Conservation (phyloP, 2,329 filamentous ascomycete genomes). For the Aspergillus pseudoviridinutans region DNA sequence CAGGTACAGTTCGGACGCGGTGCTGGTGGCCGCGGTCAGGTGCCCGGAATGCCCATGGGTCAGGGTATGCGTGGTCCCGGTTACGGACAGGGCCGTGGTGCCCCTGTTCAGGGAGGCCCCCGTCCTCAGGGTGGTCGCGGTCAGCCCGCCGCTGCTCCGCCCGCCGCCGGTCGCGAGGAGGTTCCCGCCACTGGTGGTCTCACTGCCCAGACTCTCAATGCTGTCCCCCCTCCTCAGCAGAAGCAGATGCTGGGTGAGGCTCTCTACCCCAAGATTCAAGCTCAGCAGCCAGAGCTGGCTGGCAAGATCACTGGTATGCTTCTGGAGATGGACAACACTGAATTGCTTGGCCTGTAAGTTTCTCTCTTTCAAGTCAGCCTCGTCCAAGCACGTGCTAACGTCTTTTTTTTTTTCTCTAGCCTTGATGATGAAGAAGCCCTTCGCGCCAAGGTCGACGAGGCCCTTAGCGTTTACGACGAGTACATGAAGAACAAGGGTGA, state of each 20-base stretch:
- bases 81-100: conserved; percentile 43
- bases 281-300: conserved; percentile 88
- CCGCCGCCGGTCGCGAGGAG: conserved; percentile 37
- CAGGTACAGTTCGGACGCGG: conserved; percentile 72
- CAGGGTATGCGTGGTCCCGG: conserved; percentile 46
- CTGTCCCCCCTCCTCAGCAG: conserved; percentile 68
- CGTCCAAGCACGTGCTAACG: conserved; percentile 4
- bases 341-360: conserved; percentile 92
- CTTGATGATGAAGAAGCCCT: conserved; percentile 87
- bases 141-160: conserved; percentile 35
- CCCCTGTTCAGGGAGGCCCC: conserved; percentile 35
- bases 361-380: neutral
- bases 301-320: conserved; percentile 99
- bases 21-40: conserved; percentile 65
- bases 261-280: conserved; percentile 97
- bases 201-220: conserved; percentile 49
- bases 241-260: conserved; percentile 98
- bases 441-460: conserved; percentile 94
- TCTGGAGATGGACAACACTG: conserved; percentile 95
- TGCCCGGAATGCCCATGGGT: conserved; percentile 67
- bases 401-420: conserved; percentile 43
- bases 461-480: conserved; percentile 94
- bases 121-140: conserved; percentile 42
- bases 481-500: conserved; percentile 84
- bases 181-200: conserved; percentile 36